Evolutionary conservation across 352 stramenopile species (phyloP).

Genomic region (Globisporangium cystogenes): DNA sequence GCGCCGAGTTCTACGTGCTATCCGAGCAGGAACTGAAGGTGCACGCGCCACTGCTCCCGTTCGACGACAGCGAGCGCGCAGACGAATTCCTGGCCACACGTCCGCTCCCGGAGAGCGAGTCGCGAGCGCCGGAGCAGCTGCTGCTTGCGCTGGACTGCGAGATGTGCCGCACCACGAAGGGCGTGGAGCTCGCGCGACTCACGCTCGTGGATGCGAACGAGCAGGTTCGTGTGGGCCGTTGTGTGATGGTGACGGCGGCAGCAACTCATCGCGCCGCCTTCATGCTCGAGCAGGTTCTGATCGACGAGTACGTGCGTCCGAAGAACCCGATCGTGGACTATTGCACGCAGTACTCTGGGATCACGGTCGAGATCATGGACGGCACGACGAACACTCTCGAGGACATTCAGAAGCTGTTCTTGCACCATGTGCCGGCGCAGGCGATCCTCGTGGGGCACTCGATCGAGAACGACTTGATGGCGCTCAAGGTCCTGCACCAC

Average conservation of each 20-base stretch:
- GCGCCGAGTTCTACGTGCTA: conserved; percentile 77
- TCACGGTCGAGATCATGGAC: conserved; percentile 80
- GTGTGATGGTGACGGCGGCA: too few species aligned
- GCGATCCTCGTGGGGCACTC: conserved; percentile 86
- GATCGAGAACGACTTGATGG: conserved; percentile 82
- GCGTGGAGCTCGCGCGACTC: conserved; percentile 72
- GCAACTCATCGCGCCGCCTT: not conserved
- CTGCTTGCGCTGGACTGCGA: conserved; percentile 83
- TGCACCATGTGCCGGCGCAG: conserved; percentile 50
- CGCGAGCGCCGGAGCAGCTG: conserved; percentile 28
- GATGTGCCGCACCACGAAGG: conserved; percentile 85
- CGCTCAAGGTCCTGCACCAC: conserved; percentile 61
- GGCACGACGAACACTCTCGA: conserved; percentile 44
- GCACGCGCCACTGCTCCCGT: conserved; percentile 50
- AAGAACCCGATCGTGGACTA: conserved; percentile 85
- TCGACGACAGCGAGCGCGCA: conserved; percentile 28
- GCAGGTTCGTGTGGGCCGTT: conserved; percentile 17
- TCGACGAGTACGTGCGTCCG: conserved; percentile 80
- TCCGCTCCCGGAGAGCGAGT: conserved; percentile 25
- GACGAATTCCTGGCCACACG: conserved; percentile 40
- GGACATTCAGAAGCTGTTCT: conserved; percentile 63
- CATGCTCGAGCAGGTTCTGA: conserved; percentile 28
- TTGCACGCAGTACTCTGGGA: conserved; percentile 82
- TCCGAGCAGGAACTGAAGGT: conserved; percentile 45
- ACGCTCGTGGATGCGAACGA: conserved; percentile 67